Evolutionary conservation across 768 basidiomycete species (phyloP), one percentile per base, ranked within the genome.

Genomic region (Lyophyllum semitale): DNA sequence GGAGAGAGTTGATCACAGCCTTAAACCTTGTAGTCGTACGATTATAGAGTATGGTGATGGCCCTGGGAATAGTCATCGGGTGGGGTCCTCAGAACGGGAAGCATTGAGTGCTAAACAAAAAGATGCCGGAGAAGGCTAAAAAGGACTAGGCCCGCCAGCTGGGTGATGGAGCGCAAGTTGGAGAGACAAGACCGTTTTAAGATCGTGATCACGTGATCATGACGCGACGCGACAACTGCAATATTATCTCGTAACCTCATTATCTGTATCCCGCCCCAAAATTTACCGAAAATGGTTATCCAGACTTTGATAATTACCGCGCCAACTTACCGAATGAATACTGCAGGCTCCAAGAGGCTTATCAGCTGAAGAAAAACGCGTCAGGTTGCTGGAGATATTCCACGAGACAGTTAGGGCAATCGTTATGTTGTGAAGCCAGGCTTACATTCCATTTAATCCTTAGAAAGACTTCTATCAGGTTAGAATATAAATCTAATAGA

Each of bases 371-470:
- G 95, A 97, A 71, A 97, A 98, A 73, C 88, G 91, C 65, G 78
- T 86, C 55, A 93, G 90, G 68, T 71, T 98, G 51, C 71, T 96
- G 18, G 95, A 95, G 72, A 92, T 98, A 60, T 96, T 98, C 64
- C 93, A 95, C 63, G 95, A 98, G 71, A 87, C 88, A 15, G 93
- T 93, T 64, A 49, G 69, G 54, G 50, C 44, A 13, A 20, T 13
- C 46, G 30, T 17, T 40, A 32, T 27, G 42, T 40, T 26, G n/a
- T 17, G 12, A 9, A 23, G 35, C 18, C 42, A 41, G 23, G 4
- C 26, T 44, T n/a, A 45, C 3, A 42, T 40, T 5, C 4, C n/a
- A 23, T 32, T 35, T 33, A 38, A 43, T 58, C 51, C 26, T 20
- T 59, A 94, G 92, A 90, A 87, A 69, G 91, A 93, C 66, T 95